Conservation (phyloP, 768 basidiomycete genomes). For the Psilocybe cubensis region DNA sequence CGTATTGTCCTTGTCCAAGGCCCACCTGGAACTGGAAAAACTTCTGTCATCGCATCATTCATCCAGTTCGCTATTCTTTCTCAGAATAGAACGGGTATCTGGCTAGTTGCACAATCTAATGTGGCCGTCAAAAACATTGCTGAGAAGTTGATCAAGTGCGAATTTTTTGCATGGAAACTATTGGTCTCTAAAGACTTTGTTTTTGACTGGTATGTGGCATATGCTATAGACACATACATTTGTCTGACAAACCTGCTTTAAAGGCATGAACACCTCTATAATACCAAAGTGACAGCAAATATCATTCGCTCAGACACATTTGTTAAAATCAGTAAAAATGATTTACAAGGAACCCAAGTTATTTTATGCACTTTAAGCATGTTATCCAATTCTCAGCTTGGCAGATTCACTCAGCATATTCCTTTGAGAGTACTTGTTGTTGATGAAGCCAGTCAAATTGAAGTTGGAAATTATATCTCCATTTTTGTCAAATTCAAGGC, state of each 20-base stretch:
- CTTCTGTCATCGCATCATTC: constrained; percentile 70
- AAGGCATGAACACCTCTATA: constrained; percentile 86
- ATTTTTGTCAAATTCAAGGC: constrained; percentile 39
- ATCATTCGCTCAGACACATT: constrained; percentile 56
- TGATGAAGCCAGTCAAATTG: constrained; percentile 74
- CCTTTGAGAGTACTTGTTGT: constrained; percentile 56
- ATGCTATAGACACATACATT: constrained; percentile 9
- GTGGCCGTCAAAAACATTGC: constrained; percentile 91
- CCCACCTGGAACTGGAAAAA: constrained; percentile 76
- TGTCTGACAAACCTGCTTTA: neutral
- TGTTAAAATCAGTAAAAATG: constrained; percentile 11
- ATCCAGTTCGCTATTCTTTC: constrained; percentile 48
- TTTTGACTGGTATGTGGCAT: constrained; percentile 55
- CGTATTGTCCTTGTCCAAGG: constrained; percentile 51
- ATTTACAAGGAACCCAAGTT: constrained; percentile 50
- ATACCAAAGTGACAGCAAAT: constrained; percentile 41
- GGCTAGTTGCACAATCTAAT: constrained; percentile 86
- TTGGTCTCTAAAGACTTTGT: constrained; percentile 75
- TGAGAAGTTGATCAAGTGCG: constrained; percentile 66
- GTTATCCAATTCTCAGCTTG: constrained; percentile 52
- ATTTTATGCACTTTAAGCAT: constrained; percentile 80
- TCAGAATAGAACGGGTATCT: constrained; percentile 53
- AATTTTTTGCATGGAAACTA: constrained; percentile 61
- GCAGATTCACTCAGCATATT: constrained; percentile 35
- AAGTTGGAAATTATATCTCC: constrained; percentile 54